Evolutionary conservation across 73 alveolate genomes (phyloP).

Genomic region (Paramecium sonneborni): DNA sequence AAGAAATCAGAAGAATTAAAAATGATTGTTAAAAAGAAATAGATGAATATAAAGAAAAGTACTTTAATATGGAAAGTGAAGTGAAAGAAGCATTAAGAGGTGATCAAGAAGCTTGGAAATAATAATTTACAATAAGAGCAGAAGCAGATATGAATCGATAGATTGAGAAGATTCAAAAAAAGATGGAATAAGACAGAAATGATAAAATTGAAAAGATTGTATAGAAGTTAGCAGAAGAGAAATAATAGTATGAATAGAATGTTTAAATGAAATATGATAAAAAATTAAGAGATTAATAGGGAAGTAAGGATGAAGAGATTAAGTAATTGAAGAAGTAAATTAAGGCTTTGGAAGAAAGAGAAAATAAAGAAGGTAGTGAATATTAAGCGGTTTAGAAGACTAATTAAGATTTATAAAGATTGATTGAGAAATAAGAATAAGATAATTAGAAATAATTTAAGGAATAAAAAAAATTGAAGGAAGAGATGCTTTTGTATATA

Average conservation of each 20-base stretch:
- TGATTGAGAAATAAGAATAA: conserved; percentile 10
- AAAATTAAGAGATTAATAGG: conserved; percentile 26
- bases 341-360: conserved; percentile 43
- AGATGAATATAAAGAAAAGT: conserved; percentile 66
- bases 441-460: conserved; percentile 3
- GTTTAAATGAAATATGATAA: conserved; percentile 48
- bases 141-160: conserved; percentile 64
- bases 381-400: conserved; percentile 34
- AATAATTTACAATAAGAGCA: conserved; percentile 19
- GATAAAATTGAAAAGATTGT: conserved; percentile 60
- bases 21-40: conserved; percentile 53
- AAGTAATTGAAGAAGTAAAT: conserved; percentile 61
- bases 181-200: conserved; percentile 67
- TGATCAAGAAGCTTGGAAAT: conserved; percentile 65
- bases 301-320: conserved; percentile 35
- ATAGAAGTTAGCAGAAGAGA: conserved; percentile 65
- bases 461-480: conserved; percentile 13
- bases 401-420: conserved; percentile 48
- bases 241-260: conserved; percentile 18
- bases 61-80: conserved; percentile 48
- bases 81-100: conserved; percentile 59
- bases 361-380: conserved; percentile 57
- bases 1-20: conserved; percentile 55
- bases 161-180: conserved; percentile 51
- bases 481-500: neutral